These are phyloP conservation scores for Plasmodium ovale DNA, from an alignment of 169 alveolate species.

Conservation along the genomic window DNA sequence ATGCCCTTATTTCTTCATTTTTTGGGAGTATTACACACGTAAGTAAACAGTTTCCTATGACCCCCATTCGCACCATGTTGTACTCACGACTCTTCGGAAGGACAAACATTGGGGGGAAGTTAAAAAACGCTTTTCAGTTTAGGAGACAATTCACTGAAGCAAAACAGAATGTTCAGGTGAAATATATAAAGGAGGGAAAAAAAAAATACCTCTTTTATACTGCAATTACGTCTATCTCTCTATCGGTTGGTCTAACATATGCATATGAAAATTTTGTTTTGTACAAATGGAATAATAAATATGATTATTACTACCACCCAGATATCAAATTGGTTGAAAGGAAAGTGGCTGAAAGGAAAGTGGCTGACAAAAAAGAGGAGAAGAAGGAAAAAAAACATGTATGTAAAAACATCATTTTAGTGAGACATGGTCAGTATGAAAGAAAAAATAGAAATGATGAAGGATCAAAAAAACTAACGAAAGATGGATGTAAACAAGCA, in stretches of 20 bases:
- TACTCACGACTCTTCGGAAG: background rate
- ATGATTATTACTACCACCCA: constrained; percentile 66
- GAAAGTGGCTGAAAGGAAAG: constrained; percentile 9
- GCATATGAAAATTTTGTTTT: constrained; percentile 58
- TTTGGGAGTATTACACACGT: no score
- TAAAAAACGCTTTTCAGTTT: background rate
- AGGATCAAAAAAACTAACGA: constrained; percentile 73
- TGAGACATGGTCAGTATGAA: constrained; percentile 81
- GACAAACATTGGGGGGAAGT: background rate
- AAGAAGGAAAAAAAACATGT: constrained; percentile 42
- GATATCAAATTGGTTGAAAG: constrained; percentile 29
- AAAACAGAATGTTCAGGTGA: constrained; percentile 13
- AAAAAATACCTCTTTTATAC: constrained; percentile 49
- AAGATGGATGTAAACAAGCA: constrained; percentile 80
- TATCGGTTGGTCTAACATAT: constrained; percentile 40
- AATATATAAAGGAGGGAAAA: constrained; percentile 48
- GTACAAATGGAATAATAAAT: constrained; percentile 68
- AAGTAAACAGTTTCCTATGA: no score
- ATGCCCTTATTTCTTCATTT: no score
- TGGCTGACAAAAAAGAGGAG: constrained; percentile 73
- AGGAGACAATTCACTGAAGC: constrained; percentile 25
- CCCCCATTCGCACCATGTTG: no score
- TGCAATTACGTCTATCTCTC: constrained; percentile 42
- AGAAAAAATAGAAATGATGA: constrained; percentile 70
- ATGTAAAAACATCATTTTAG: constrained; percentile 78